Conservation (phyloP, 805 yeast genomes). For the Teunomyces pallodes region DNA sequence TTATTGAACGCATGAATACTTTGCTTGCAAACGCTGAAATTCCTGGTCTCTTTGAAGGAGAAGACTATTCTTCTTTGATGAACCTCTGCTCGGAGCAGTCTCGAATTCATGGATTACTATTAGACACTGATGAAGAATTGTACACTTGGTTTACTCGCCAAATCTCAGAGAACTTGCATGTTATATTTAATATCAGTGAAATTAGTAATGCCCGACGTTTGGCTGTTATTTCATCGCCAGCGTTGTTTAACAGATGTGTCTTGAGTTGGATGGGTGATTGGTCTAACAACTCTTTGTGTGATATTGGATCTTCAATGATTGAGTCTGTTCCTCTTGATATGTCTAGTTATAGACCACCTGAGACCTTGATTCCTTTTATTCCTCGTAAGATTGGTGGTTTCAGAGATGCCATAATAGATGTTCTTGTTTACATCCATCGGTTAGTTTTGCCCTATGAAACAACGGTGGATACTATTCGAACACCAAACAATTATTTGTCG, state of each 20-base stretch:
- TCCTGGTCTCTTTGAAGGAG: constrained; percentile 84
- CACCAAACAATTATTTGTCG: constrained; percentile 59
- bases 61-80: constrained; percentile 56
- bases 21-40: constrained; percentile 90
- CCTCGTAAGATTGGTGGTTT: constrained; percentile 16
- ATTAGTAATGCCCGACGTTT: constrained; percentile 27
- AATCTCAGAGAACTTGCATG: constrained; percentile 72
- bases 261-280: constrained; percentile 88
- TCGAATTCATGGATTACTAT: constrained; percentile 54
- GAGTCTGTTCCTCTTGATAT: constrained; percentile 52
- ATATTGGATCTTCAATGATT: constrained; percentile 47
- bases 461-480: constrained; percentile 10
- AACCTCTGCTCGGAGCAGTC: constrained; percentile 55
- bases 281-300: constrained; percentile 49
- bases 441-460: constrained; percentile 9
- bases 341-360: constrained; percentile 39
- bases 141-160: constrained; percentile 72
- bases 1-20: constrained; percentile 89
- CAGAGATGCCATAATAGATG: constrained; percentile 47
- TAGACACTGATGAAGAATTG: constrained; percentile 68
- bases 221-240: constrained; percentile 73
- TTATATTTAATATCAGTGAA: constrained; percentile 71
- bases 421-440: constrained; percentile 47
- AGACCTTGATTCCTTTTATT: constrained; percentile 11
- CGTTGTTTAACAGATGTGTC: constrained; percentile 85